Conservation (phyloP, 805 yeast species). For the Candida xyloterini region DNA sequence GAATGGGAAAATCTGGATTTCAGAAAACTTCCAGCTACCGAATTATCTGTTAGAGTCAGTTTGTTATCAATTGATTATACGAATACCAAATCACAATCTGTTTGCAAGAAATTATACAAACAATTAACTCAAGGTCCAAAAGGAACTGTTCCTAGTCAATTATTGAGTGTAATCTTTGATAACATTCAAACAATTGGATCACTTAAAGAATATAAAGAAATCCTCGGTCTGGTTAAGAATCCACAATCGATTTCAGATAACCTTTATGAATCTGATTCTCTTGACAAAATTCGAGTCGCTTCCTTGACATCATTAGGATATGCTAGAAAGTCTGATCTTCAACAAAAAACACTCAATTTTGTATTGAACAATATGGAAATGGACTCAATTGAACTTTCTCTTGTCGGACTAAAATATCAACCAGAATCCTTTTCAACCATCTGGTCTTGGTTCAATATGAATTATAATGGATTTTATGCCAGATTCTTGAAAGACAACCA, state of each 20-base stretch:
- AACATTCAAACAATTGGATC: slow-evolving; percentile 25
- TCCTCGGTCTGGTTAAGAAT: slow-evolving; percentile 50
- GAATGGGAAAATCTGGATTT: slow-evolving; percentile 36
- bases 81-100: slow-evolving; percentile 27
- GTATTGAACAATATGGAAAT: slow-evolving; percentile 55
- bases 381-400: slow-evolving; percentile 50
- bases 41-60: slow-evolving; percentile 43
- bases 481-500: slow-evolving; percentile 44
- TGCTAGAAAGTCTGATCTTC: slow-evolving; percentile 41
- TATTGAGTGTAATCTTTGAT: slow-evolving; percentile 43
- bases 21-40: slow-evolving; percentile 28
- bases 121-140: slow-evolving; percentile 52
- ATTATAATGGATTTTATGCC: slow-evolving; percentile 52
- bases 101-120: slow-evolving; percentile 45
- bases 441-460: slow-evolving; percentile 57
- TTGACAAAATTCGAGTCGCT: slow-evolving; percentile 47
- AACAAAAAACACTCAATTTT: slow-evolving; percentile 54
- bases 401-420: slow-evolving; percentile 51
- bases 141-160: slow-evolving; percentile 48
- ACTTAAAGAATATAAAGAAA: slow-evolving; percentile 57
- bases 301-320: slow-evolving; percentile 58
- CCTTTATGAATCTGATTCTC: slow-evolving; percentile 23
- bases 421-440: slow-evolving; percentile 32
- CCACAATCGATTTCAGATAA: slow-evolving; percentile 44
- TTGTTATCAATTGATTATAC: slow-evolving; percentile 39